phyloP scores from a whole-genome alignment of 257 asterid genomes.

The Datura wrightii region DNA sequence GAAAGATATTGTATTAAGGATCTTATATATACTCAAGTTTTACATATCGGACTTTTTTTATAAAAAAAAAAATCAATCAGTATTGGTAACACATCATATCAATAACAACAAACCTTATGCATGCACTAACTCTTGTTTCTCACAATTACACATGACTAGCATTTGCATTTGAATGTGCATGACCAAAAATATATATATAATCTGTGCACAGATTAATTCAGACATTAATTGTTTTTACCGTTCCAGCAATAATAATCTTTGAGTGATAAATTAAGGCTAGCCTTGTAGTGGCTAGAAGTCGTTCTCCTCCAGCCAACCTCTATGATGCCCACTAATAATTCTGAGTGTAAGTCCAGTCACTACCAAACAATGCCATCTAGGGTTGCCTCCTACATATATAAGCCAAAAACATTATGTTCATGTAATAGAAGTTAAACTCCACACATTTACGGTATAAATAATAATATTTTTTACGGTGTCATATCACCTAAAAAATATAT shows the following conservation, averaged over 20 bases:
- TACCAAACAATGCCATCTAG: neutral
- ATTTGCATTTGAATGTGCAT: neutral
- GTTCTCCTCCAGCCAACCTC: neutral
- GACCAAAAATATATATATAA: neutral
- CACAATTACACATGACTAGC: neutral
- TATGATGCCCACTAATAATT: slow-evolving; percentile 11
- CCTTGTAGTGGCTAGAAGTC: neutral
- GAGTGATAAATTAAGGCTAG: neutral
- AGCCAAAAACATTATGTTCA: neutral
- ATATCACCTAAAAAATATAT: neutral
- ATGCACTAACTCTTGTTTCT: neutral
- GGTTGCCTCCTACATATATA: neutral
- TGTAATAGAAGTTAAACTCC: neutral
- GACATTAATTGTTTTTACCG: neutral
- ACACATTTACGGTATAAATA: neutral
- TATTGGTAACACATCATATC: neutral
- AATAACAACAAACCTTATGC: neutral
- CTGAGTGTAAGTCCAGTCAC: neutral
- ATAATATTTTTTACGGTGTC: neutral
- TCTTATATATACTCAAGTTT: too few species aligned
- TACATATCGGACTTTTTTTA: too few species aligned
- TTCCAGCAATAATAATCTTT: neutral
- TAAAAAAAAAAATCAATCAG: too few species aligned
- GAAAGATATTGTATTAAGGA: neutral
- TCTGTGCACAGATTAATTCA: neutral